Evolutionary conservation across 192 early-diverging fungal species (phyloP).

Genomic region (Umbelopsis vinacea): DNA sequence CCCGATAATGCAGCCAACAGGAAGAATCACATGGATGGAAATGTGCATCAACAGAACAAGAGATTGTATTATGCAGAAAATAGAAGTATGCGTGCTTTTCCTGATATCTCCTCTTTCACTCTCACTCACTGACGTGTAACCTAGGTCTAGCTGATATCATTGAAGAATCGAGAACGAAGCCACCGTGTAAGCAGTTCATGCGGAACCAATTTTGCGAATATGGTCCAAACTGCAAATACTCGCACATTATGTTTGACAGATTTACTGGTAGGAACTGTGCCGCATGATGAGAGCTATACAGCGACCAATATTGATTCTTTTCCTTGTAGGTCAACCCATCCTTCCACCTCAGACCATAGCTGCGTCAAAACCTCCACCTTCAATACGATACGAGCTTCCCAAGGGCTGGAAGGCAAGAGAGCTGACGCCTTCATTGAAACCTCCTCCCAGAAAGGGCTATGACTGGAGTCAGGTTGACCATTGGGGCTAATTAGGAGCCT

Average conservation of each 20-base stretch:
- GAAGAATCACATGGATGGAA: conserved; percentile 42
- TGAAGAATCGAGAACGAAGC: conserved; percentile 40
- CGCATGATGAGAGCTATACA: neutral
- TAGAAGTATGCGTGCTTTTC: neutral
- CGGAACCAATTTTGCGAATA: conserved; percentile 40
- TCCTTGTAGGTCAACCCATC: conserved; percentile 26
- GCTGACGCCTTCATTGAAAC: conserved; percentile 42
- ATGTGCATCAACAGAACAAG: conserved; percentile 34
- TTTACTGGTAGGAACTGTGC: conserved; percentile 6
- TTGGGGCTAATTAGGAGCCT: conserved; percentile 32
- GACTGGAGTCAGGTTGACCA: conserved; percentile 38
- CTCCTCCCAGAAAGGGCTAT: conserved; percentile 38
- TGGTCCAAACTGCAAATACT: conserved; percentile 42
- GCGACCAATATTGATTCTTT: neutral
- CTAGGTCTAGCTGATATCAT: conserved; percentile 41
- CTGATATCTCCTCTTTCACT: neutral
- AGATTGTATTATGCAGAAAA: conserved; percentile 38
- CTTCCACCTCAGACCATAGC: conserved; percentile 20
- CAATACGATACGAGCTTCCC: conserved; percentile 37
- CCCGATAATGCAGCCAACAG: conserved; percentile 45
- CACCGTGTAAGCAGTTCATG: conserved; percentile 39
- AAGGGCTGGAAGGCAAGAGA: conserved; percentile 39
- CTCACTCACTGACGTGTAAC: neutral
- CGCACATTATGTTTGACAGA: conserved; percentile 37
- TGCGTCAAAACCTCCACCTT: neutral